Evolutionary conservation across 2,329 filamentous ascomycete species (phyloP), one percentile per base, ranked within the genome.

Genomic region (Bipolaris oryzae): DNA sequence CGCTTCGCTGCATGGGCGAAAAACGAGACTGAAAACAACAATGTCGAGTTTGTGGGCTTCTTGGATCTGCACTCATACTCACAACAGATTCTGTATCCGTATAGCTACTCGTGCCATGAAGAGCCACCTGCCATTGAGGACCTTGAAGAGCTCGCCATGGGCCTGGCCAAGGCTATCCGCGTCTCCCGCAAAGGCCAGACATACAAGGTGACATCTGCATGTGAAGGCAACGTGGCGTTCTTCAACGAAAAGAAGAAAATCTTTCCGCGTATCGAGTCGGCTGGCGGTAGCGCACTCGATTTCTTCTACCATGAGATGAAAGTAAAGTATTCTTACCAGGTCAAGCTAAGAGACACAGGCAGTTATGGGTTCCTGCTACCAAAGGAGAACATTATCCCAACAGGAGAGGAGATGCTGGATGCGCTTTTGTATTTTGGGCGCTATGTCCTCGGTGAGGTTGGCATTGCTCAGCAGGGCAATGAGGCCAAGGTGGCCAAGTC

Each of bases 1-100:
- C 80, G 84, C 15, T 82, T 98, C 47, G 89, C 91, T 3, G 82
- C 88, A 44, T 99, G 94, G 94, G 91, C 91, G 1, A 85, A 82
- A 67, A 94, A 92, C 70, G 84, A 96, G 74, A 92, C 89, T 0
- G 80, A 84, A 7, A 81, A 86, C 63, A 85, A 89, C 72, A 87
- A 89, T 53, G 87, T 88, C 49, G 82, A 89, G 15, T 92, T 98
- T 64, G 85, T 93, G n/a, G 92, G 89, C 3, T 89, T 96, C 62
- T 74, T 98, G 42, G 95, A 99, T 74, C 82, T 98, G 23, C 95
- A 99, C 77, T 94, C 91, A 1, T 99, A 98, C 76, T 96, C 92
- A 0, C 93, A 99, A 77, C 90, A 97, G 76, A 89, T 99, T 20
- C 82, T 98, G 7, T 97, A 95, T 73, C 95, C 95, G 0, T 98